Evolutionary conservation across 2,329 filamentous ascomycete species (phyloP), one percentile per base, ranked within the genome.

Genomic region (Trichoderma gracile): DNA sequence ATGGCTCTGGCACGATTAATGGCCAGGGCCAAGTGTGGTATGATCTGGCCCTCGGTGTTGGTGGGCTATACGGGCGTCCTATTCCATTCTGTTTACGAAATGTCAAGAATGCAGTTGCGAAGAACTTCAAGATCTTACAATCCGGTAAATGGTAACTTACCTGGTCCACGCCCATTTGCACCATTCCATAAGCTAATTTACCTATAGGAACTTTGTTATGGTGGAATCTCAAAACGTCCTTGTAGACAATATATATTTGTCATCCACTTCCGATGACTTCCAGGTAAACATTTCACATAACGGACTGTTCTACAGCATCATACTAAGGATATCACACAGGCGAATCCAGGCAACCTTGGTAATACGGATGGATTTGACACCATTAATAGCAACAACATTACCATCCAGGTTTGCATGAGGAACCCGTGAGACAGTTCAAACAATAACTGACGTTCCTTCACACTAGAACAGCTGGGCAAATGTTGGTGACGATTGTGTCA

Each of bases 21-120:
- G 56, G 56, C n/a, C 56, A 59, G n/a, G 56, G 56, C 2, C 56
- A 59, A 25, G 43, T 59, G 21, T 59, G 56, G 56, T 49, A 59
- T 40, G 56, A 59, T 38, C 30, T 59, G 6, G 56, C 56, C 1
- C 56, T 59, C 1, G 56, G 56, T 1, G 27, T 59, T 5, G 56
- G 56, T 15, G 56, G 56, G 3, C 40, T 59, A 45, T 59, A 47
- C 7, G 56, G 56, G n/a, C 56, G 56, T 5, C 56, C 56, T 21
- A 59, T 59, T 5, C 56, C 56, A 40, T 59, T 59, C 19, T 59
- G 56, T 27, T 14, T 59, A 27, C 43, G 56, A 27, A 59, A 59
- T 8, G 56, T 59, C 27, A 47, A 45, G 5, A 59, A 59, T 7
- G 56, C 56, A 8, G 56, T 59, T 10, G 56, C 56, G 5, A 59